These are phyloP conservation scores for Paulownia fortunei DNA, from an alignment of 257 asterid genomes.

Conservation along the genomic window DNA sequence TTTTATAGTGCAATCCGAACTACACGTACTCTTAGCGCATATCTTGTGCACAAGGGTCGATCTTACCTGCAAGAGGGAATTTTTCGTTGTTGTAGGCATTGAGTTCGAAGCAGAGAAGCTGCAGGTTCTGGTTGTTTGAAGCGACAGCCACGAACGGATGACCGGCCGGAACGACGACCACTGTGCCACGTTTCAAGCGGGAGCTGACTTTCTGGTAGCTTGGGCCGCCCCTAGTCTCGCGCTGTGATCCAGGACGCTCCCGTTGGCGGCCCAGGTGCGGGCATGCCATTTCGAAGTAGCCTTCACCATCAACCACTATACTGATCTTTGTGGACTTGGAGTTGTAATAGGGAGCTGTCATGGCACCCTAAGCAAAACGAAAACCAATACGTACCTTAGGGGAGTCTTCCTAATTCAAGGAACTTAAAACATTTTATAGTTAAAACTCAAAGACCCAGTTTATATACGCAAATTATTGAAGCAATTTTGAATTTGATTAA, in stretches of 20 bases:
- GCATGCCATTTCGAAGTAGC: constrained; percentile 75
- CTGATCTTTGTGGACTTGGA: constrained; percentile 57
- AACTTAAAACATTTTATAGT: neutral
- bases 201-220: constrained; percentile 51
- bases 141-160: constrained; percentile 72
- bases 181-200: constrained; percentile 50
- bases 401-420: too few species aligned
- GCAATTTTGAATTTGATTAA: neutral
- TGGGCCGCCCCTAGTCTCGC: constrained; percentile 13
- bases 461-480: too few species aligned
- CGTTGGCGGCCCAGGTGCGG: constrained; percentile 52
- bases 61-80: constrained; percentile 52
- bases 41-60: neutral
- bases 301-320: constrained; percentile 56
- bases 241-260: neutral
- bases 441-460: neutral
- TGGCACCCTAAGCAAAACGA: constrained; percentile 55
- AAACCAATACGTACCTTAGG: too few species aligned
- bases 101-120: constrained; percentile 57
- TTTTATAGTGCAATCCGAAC: too few species aligned
- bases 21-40: too few species aligned
- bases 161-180: constrained; percentile 68
- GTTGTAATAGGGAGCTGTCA: constrained; percentile 58
- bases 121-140: constrained; percentile 53
- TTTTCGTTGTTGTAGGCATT: constrained; percentile 50